Base-by-base conservation (phyloP, 371 early-diverging fungal genomes). In the Saksenaea vasiformis region DNA sequence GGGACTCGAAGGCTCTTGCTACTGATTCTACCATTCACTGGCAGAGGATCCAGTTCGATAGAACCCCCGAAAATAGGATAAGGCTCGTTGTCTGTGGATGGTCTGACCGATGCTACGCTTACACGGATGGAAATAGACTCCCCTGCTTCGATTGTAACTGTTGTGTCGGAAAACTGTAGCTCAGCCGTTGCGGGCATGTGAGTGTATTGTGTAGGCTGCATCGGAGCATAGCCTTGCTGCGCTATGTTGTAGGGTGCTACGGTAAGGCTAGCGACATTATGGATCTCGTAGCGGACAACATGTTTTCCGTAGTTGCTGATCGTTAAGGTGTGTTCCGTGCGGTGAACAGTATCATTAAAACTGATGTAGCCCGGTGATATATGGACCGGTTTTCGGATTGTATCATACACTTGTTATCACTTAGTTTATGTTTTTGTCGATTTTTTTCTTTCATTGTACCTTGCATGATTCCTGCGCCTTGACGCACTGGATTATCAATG, bases 391-490 rank as follows among this genome's bases (percentile, higher is more conserved):
- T 85, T 61, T 31, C 41, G 61, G 61, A 90, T 68, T 28, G 93
- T 80, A 60, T 82, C 71, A 66, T 78, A 73, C 35, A 86, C 73
- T 67, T 56, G n/a, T 44, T 10, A n/a, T 22, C 27, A 24, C 26
- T 15, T 15, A 36, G 34, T 14, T 34, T 9, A 24, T 53, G 9
- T 38, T 34, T 19, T 19, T 24, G 17, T 37, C 58, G 13, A 8
- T 58, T 36, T 54, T 58, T 28, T 39, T 64, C 44, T 26, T 41
- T 27, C 22, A 9, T 34, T 55, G 67, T 62, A 67, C 68, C 63
- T 71, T 91, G 82, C 57, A 93, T 69, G n/a, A 93, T 70, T 55
- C 93, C 93, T 56, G 90, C 81, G n/a, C 93, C 93, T 68, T 90
- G 88, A 22, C 70, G 60, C 41, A 70, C 69, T 53, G 76, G 71